Conservation (phyloP, 768 basidiomycete species). For the Tricholoma matsutake region DNA sequence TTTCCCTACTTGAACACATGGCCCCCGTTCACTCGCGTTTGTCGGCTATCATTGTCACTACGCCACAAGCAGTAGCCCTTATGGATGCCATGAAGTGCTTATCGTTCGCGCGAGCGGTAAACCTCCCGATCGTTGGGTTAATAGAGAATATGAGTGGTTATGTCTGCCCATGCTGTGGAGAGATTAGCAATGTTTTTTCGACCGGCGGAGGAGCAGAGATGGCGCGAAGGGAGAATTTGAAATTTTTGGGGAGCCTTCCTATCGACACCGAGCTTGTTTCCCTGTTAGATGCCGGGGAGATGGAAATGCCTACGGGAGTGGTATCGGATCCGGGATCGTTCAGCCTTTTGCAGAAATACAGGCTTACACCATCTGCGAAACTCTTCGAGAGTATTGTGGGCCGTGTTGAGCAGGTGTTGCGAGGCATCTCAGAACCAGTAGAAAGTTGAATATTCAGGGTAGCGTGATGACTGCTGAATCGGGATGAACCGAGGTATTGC, state of each 20-base stretch:
- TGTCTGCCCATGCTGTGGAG: conserved; percentile 95
- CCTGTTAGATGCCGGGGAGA: conserved; percentile 68
- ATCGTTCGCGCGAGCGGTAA: conserved; percentile 88
- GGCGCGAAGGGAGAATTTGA: conserved; percentile 70
- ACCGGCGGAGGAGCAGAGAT: conserved; percentile 89
- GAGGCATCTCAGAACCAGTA: not conserved
- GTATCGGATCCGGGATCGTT: conserved; percentile 31
- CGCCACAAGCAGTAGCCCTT: conserved; percentile 94
- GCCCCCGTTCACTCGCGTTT: conserved; percentile 77
- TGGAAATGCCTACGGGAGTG: conserved; percentile 22
- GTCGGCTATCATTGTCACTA: conserved; percentile 89
- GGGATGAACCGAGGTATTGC: conserved; percentile 17
- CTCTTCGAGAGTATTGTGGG: conserved; percentile 62
- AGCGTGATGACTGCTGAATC: not conserved
- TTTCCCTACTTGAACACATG: conserved; percentile 92
- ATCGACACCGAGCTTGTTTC: conserved; percentile 90
- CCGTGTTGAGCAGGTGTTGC: conserved; percentile 4
- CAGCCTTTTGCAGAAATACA: conserved; percentile 56
- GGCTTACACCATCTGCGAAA: conserved; percentile 62
- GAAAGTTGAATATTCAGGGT: not conserved
- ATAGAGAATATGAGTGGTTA: conserved; percentile 99
- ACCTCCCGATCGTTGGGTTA: conserved; percentile 83
- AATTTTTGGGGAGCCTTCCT: conserved; percentile 85
- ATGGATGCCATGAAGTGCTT: conserved; percentile 96
- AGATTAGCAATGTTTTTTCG: conserved; percentile 93